phyloP scores from a whole-genome alignment of 495 filamentous ascomycete genomes.

The Neurospora tetraspora region DNA sequence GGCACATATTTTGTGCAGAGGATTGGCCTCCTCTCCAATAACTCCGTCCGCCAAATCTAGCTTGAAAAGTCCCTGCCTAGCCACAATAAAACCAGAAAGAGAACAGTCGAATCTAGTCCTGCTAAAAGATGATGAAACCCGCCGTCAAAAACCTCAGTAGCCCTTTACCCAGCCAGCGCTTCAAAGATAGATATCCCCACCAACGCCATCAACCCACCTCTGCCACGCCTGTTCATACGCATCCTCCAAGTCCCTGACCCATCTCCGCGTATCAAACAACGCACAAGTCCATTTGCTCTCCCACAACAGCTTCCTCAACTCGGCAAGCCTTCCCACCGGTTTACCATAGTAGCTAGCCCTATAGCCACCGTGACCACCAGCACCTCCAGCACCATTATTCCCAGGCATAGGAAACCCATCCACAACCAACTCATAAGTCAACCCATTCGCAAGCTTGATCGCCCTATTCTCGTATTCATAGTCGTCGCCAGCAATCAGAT shows the following conservation, averaged over 20 bases:
- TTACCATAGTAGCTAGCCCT: slow-evolving; percentile 32
- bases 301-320: slow-evolving; percentile 71
- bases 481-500: slow-evolving; percentile 72
- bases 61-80: not conserved
- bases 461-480: slow-evolving; percentile 75
- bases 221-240: slow-evolving; percentile 85
- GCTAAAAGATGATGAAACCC: not conserved
- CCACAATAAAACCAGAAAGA: not conserved
- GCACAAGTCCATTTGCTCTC: slow-evolving; percentile 71
- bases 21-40: not conserved
- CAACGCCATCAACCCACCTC: slow-evolving; percentile 74
- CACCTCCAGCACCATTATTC: not conserved
- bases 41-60: not conserved
- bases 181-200: slow-evolving; percentile 76
- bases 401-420: not conserved
- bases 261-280: slow-evolving; percentile 84
- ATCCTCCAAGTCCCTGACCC: slow-evolving; percentile 84
- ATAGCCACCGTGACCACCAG: not conserved
- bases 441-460: slow-evolving; percentile 54
- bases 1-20: not conserved
- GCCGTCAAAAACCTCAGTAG: not conserved
- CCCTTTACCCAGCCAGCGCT: not conserved
- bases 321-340: slow-evolving; percentile 56
- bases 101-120: not conserved
- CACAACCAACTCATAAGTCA: slow-evolving; percentile 43